A percentile compares a stretch with the other conserved stretches of the same genome.
Conservation (phyloP, 2,329 filamentous ascomycete genomes). For the Ophidiomyces ophidiicola region DNA sequence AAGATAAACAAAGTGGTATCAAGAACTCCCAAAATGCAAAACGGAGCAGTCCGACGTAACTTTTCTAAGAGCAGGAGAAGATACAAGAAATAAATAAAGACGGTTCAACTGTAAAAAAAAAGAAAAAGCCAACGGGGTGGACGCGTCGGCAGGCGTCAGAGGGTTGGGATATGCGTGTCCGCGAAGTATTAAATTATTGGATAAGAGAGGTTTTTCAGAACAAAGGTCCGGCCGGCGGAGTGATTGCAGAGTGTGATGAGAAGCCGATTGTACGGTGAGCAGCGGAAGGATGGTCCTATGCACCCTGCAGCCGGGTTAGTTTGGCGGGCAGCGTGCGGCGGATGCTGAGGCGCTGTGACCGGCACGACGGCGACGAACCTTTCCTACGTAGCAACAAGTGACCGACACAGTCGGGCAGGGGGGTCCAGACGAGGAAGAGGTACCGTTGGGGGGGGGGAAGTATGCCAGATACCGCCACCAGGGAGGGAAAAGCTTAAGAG, state of each 20-base stretch:
- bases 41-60: neutral
- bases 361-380: no score
- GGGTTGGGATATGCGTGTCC: neutral
- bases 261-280: slow-evolving; percentile 1
- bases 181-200: slow-evolving; percentile 6
- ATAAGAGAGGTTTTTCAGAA: neutral
- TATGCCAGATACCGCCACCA: slow-evolving; percentile 9
- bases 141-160: neutral
- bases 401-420: no score
- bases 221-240: slow-evolving; percentile 9
- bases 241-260: slow-evolving; percentile 8
- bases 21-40: neutral
- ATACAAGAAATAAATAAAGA: slow-evolving; percentile 3
- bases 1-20: neutral
- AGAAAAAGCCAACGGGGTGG: neutral
- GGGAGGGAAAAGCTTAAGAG: neutral
- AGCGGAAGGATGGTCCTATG: neutral
- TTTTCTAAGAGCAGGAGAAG: slow-evolving; percentile 1
- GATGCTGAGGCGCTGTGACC: no score
- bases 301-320: no score
- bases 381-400: no score
- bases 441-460: slow-evolving; percentile 5
- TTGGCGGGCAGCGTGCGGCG: no score
- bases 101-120: neutral
- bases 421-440: neutral